Evolutionary conservation across 2,329 filamentous ascomycete species (phyloP).

Genomic region (Botryosphaeria dothidea): DNA sequence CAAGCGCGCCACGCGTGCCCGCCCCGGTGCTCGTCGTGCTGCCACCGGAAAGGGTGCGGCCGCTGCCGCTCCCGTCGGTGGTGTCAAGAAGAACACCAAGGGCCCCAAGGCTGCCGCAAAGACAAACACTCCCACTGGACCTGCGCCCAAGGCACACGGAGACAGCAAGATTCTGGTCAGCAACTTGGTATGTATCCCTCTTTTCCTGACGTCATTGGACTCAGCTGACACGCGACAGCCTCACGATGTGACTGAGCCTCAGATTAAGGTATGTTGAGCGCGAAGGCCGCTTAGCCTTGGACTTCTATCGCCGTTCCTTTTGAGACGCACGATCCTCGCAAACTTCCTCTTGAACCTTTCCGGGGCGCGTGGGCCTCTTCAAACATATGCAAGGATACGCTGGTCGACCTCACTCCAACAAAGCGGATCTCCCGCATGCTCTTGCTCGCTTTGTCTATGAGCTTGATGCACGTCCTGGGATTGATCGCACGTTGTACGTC

Average conservation of each 20-base stretch:
- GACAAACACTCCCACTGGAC: constrained; percentile 65
- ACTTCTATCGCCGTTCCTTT: constrained; percentile 30
- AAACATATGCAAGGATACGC: constrained; percentile 16
- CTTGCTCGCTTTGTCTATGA: constrained; percentile 32
- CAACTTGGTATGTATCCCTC: constrained; percentile 76
- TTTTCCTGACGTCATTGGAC: not conserved
- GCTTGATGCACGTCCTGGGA: constrained; percentile 36
- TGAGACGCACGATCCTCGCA: constrained; percentile 30
- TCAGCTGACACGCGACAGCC: constrained; percentile 66
- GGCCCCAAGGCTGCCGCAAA: constrained; percentile 58
- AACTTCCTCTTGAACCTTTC: constrained; percentile 20
- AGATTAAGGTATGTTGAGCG: constrained; percentile 99
- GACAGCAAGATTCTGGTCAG: constrained; percentile 98
- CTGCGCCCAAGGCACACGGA: constrained; percentile 56
- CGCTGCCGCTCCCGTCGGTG: constrained; percentile 73
- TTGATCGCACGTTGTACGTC: constrained; percentile 19
- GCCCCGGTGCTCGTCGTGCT: constrained; percentile 48
- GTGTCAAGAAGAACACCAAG: constrained; percentile 76
- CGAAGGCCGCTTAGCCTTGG: constrained; percentile 43
- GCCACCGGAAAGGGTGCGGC: constrained; percentile 54
- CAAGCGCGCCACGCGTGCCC: constrained; percentile 55
- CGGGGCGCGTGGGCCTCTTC: constrained; percentile 15
- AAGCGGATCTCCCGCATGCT: constrained; percentile 29
- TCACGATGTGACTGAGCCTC: constrained; percentile 90
- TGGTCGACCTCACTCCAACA: constrained; percentile 20